Evolutionary conservation across 2,329 filamentous ascomycete genomes (phyloP), one percentile per base, ranked within the genome.

Genomic region (Alternaria incomplexa): DNA sequence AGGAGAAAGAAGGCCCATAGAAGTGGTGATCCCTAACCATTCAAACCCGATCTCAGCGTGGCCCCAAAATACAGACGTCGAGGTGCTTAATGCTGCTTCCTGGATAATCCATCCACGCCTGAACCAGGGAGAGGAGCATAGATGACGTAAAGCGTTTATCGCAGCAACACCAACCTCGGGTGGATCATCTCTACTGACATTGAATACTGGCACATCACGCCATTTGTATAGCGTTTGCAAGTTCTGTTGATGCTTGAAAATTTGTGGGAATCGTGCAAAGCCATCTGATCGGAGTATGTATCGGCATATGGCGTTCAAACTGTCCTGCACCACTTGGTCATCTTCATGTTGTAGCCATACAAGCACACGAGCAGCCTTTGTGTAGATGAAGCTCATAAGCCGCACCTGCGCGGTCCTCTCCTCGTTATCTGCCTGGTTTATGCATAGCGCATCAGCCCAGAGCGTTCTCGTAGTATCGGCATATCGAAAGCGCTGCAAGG

Each of bases 351-450:
- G 45, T 9, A 25, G 28, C 60, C 50, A 55, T 36, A 22, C 59
- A 23, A 66, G 28, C 5, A 63, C 30, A 12, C 17, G n/a, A 36
- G 8, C 11, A 11, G 53, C 46, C 6, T 6, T 30, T 15, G 6
- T 3, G 13, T 53, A 56, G 1, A 61, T 57, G 7, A 10, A 23
- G 4, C 20, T 5, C 77, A 80, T 80, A 22, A 78, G 73, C 9
- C 60, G 65, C 2, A 81, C 76, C 54, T 80, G 78, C 13, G 69
- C 62, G 6, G 61, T 66, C 20, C 72, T 72, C 32, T 81, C 77
- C 2, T 60, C 50, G 20, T 62, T 32, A 56, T 79, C 69, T 4
- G 65, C 48, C 56, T 80, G 79, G n/a, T 80, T 76, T 44, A 81
- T 80, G 46, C 76, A 73, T 7, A 73, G 23, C 17, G 62, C 68